Base-by-base conservation (phyloP, 768 basidiomycete species). In the Kwoniella dendrophila region DNA sequence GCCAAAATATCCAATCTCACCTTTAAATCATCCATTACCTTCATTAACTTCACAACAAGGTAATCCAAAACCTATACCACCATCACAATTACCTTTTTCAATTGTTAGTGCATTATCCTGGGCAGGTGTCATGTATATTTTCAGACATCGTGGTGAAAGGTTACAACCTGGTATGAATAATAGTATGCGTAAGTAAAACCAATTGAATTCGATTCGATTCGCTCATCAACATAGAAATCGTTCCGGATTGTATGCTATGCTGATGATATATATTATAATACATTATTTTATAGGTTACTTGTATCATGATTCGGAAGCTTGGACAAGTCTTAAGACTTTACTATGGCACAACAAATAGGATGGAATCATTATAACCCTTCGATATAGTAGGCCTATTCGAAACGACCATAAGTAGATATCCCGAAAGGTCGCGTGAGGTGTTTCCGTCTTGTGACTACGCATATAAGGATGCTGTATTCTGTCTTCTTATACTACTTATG, bases 101-200 rank as follows among this genome's bases (percentile, higher is more conserved):
- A 74, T 90, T 45, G 92, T 94, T 64, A 90, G 93, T 2, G 90
- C 93, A 0, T 68, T 97, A 14, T 85, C 88, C 32, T 98, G 96
- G 96, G 96, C 92, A 44, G 84, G 88, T 7, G 94, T 97, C 47
- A 97, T 99, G 95, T 99, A 89, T 85, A 81, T 96, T 63, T 98
- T 94, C 84, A 84, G 87, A 72, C 83, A 96, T 78, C 83, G 86
- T 22, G 86, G 90, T 50, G 88, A 97, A 80, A 87, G 87, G n/a
- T 86, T 99, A 63, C 93, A 98, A 72, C 90, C 92, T 18, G 96
- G 94, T 59, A 91, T 97, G 92, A 92, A 92, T 82, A 90, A 86
- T 81, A 90, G 89, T 18, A 97, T 96, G 94, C 85, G 84, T 64
- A 66, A 70, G 68, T 69, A 22, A 14, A 7, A 18, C 18, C 26